Percentiles rank a stretch among this genome's conserved stretches.
Conservation (phyloP, 2,329 filamentous ascomycete genomes). For the Cryphonectria radicalis region DNA sequence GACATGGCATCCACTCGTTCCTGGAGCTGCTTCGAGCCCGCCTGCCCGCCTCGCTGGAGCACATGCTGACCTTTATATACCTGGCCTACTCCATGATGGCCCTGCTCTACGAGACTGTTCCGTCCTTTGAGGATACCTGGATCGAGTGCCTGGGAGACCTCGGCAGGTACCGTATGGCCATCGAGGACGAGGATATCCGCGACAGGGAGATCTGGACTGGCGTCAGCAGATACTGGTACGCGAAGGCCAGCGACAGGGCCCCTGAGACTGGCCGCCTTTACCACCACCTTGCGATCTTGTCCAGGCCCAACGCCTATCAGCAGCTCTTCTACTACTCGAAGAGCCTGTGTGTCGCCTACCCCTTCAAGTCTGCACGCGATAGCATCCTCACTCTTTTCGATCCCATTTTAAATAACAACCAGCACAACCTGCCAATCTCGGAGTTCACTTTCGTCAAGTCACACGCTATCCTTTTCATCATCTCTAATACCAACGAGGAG, state of each 20-base stretch:
- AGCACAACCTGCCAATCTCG: conserved; percentile 43
- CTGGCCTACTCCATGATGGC: conserved; percentile 90
- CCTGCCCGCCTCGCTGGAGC: conserved; percentile 77
- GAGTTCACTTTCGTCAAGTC: conserved; percentile 67
- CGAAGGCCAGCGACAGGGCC: conserved; percentile 75
- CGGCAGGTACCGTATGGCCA: conserved; percentile 81
- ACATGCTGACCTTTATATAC: conserved; percentile 92
- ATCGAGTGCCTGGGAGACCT: conserved; percentile 92
- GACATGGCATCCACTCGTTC: conserved; percentile 86
- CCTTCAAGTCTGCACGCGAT: conserved; percentile 70
- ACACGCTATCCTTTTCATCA: conserved; percentile 65
- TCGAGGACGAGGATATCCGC: conserved; percentile 78
- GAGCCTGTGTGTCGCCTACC: conserved; percentile 68
- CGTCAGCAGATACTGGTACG: conserved; percentile 84
- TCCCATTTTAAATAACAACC: conserved; percentile 48
- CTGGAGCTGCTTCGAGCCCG: conserved; percentile 76
- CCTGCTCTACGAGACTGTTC: conserved; percentile 82
- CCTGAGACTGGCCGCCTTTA: conserved; percentile 80
- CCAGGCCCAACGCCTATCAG: conserved; percentile 69
- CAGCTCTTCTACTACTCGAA: conserved; percentile 77
- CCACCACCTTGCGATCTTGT: conserved; percentile 83
- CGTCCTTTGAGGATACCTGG: conserved; percentile 85
- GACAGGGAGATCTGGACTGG: conserved; percentile 82
- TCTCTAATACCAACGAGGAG: conserved; percentile 22
- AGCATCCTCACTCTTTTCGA: conserved; percentile 47